Percentiles rank a stretch among this genome's conserved stretches.
Evolutionary conservation across 176 grass and related monocot species (phyloP).

Genomic region (Musa troglodytarum): DNA sequence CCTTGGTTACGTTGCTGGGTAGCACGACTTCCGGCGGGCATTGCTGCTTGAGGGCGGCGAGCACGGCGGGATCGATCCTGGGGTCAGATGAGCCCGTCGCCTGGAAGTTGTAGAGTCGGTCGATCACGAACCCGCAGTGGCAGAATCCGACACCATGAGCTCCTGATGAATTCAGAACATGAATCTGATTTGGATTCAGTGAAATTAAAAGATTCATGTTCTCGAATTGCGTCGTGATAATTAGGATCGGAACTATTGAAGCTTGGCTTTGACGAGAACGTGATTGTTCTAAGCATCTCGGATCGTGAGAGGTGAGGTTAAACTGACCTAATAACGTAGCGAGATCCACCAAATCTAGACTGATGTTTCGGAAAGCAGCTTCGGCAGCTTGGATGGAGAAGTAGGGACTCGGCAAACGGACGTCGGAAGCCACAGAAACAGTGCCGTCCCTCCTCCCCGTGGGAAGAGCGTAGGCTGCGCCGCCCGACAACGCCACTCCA

Average conservation of each 20-base stretch:
- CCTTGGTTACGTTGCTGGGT: slow-evolving; percentile 9
- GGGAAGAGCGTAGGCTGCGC: slow-evolving; percentile 40
- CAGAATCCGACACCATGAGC: slow-evolving; percentile 47
- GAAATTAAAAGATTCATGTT: no score
- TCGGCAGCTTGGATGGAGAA: slow-evolving; percentile 23
- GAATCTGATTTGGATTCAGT: no score
- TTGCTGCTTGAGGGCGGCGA: neutral
- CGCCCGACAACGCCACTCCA: slow-evolving; percentile 32
- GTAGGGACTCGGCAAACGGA: slow-evolving; percentile 10
- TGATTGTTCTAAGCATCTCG: no score
- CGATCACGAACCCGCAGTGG: slow-evolving; percentile 36
- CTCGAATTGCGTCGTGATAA: no score
- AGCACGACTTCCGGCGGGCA: slow-evolving; percentile 15
- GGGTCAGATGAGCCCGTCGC: slow-evolving; percentile 25
- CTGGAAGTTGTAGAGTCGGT: slow-evolving; percentile 34
- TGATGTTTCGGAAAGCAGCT: slow-evolving; percentile 18
- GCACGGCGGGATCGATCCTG: slow-evolving; percentile 17
- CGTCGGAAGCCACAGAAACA: slow-evolving; percentile 34
- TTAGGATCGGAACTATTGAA: no score
- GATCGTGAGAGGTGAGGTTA: no score
- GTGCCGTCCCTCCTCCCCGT: slow-evolving; percentile 52
- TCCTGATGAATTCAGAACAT: slow-evolving; percentile 15
- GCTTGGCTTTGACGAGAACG: no score
- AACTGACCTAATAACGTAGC: slow-evolving; percentile 37
- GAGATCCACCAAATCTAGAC: slow-evolving; percentile 33